Evolutionary conservation across 2,329 filamentous ascomycete species (phyloP).

Genomic region (Paracamarosporium sp.): DNA sequence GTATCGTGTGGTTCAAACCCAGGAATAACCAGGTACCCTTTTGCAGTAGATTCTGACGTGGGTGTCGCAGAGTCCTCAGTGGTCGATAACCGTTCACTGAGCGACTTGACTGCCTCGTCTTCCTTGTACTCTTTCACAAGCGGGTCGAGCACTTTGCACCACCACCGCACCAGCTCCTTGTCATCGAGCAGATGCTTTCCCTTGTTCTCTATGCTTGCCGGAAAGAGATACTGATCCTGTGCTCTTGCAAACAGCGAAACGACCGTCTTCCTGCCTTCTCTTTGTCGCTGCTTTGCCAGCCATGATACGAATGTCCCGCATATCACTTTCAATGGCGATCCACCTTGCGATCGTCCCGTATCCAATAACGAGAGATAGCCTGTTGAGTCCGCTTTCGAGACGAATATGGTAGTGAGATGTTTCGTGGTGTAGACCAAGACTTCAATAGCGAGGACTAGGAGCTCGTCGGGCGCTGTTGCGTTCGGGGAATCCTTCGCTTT

Average conservation of each 20-base stretch:
- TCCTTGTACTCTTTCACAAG: constrained; percentile 63
- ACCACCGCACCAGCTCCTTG: constrained; percentile 90
- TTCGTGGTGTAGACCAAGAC: constrained; percentile 84
- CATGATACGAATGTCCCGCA: constrained; percentile 78
- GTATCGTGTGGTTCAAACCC: constrained; percentile 85
- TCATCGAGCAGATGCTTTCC: constrained; percentile 94
- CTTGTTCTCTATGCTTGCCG: constrained; percentile 82
- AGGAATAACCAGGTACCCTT: constrained; percentile 85
- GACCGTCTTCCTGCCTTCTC: constrained; percentile 71
- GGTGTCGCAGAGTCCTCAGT: constrained; percentile 15
- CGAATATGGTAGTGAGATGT: constrained; percentile 84
- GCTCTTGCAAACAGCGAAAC: constrained; percentile 91
- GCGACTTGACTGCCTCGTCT: constrained; percentile 47
- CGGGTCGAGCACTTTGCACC: constrained; percentile 86
- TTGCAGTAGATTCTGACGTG: constrained; percentile 52
- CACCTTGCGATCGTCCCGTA: constrained; percentile 54
- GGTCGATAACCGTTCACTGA: constrained; percentile 38
- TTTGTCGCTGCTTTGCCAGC: constrained; percentile 71
- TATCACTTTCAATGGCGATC: constrained; percentile 77
- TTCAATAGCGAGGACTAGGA: constrained; percentile 85
- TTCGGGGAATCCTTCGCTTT: constrained; percentile 33
- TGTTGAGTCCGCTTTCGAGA: constrained; percentile 96
- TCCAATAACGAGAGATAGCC: constrained; percentile 77
- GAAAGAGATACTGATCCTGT: constrained; percentile 93
- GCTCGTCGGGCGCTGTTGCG: constrained; percentile 48